Evolutionary conservation across 2,329 filamentous ascomycete species (phyloP).

Genomic region (Fusarium fracticaudum): DNA sequence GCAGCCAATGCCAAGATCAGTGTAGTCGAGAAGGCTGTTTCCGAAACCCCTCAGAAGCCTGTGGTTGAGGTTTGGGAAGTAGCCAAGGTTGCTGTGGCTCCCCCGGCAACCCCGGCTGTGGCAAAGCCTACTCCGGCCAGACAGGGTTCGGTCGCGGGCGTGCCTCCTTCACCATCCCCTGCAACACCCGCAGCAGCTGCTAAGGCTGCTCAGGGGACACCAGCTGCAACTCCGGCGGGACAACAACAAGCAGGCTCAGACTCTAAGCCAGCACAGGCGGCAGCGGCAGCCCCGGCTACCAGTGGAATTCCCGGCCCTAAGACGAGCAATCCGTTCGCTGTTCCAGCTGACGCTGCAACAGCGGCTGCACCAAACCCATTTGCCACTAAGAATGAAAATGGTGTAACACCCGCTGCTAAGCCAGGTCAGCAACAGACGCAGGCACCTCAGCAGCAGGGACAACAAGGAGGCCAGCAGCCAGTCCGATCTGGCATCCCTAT

Average conservation of each 20-base stretch:
- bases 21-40: conserved; percentile 82
- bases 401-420: conserved; percentile 23
- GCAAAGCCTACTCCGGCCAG: conserved; percentile 39
- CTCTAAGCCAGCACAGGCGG: conserved; percentile 27
- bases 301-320: conserved; percentile 39
- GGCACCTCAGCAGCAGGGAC: conserved; percentile 9
- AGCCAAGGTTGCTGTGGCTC: conserved; percentile 65
- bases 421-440: conserved; percentile 24
- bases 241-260: conserved; percentile 20
- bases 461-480: conserved; percentile 31
- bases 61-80: conserved; percentile 89
- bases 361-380: conserved; percentile 44
- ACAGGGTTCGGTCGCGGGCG: conserved; percentile 35
- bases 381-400: conserved; percentile 33
- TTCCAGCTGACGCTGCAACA: conserved; percentile 22
- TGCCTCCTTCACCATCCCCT: conserved; percentile 37
- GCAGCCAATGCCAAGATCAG: conserved; percentile 75
- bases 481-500: conserved; percentile 53
- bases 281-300: conserved; percentile 21
- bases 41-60: conserved; percentile 84
- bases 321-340: conserved; percentile 48
- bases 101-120: conserved; percentile 38
- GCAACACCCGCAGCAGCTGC: conserved; percentile 26
- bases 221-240: conserved; percentile 22
- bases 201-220: conserved; percentile 16